These are phyloP conservation scores for Torulaspora globosa DNA, from an alignment of 1,139 yeast species.

Conservation along the genomic window DNA sequence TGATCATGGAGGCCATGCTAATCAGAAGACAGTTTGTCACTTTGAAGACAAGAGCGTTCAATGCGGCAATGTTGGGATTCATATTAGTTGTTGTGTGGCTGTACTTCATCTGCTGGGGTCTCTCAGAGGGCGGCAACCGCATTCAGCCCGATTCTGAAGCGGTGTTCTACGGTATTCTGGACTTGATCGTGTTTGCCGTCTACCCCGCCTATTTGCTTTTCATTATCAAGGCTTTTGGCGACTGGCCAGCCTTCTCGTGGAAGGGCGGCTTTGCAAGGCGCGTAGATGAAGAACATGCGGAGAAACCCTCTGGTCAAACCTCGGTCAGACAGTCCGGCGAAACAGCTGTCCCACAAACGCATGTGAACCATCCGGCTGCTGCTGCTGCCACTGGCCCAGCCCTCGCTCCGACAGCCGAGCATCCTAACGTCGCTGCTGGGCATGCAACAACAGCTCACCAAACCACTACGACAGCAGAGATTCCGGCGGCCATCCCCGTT, in stretches of 20 bases:
- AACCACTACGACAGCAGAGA: slow-evolving; percentile 2
- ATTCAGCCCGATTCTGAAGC: slow-evolving; percentile 66
- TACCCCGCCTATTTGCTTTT: slow-evolving; percentile 39
- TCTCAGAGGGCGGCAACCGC: slow-evolving; percentile 63
- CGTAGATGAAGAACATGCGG: slow-evolving; percentile 9
- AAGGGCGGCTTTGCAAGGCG: slow-evolving; percentile 12
- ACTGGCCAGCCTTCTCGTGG: slow-evolving; percentile 17
- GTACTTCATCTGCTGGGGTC: slow-evolving; percentile 59
- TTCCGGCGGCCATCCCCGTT: neutral
- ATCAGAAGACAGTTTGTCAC: slow-evolving; percentile 21
- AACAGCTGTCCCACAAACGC: slow-evolving; percentile 21
- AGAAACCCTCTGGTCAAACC: slow-evolving; percentile 13
- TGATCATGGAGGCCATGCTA: slow-evolving; percentile 41
- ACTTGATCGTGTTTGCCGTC: slow-evolving; percentile 45
- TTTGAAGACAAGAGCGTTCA: slow-evolving; percentile 19
- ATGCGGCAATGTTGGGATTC: slow-evolving; percentile 15
- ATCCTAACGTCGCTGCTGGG: neutral
- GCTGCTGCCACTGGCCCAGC: neutral
- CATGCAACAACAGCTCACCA: neutral
- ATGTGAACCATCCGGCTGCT: slow-evolving; percentile 4
- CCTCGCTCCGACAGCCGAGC: neutral
- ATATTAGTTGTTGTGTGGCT: slow-evolving; percentile 38
- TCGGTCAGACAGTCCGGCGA: slow-evolving; percentile 29
- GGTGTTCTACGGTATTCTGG: slow-evolving; percentile 61
- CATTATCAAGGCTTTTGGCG: slow-evolving; percentile 13